Conservation (phyloP, 192 early-diverging fungal genomes). For the Diversispora epigaea region DNA sequence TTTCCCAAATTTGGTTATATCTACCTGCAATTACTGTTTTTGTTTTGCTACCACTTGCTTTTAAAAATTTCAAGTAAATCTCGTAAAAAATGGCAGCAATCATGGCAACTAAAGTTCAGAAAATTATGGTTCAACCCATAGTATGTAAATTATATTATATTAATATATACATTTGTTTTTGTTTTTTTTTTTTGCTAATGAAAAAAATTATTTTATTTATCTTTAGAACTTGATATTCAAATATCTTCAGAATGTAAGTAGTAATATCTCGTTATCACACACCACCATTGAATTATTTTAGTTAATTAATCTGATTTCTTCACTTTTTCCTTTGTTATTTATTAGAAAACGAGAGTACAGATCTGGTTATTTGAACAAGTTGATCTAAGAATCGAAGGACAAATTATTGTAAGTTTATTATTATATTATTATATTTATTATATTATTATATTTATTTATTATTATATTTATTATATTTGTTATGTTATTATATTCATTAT, state of each 20-base stretch:
- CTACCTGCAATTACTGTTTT: too few species aligned
- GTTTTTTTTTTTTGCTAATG: background rate
- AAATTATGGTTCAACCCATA: constrained; percentile 82
- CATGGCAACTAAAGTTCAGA: constrained; percentile 72
- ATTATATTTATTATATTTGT: too few species aligned
- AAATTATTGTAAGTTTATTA: constrained; percentile 72
- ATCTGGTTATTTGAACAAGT: constrained; percentile 95
- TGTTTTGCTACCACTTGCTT: too few species aligned
- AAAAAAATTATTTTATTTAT: background rate
- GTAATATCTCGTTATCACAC: background rate
- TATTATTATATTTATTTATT: background rate
- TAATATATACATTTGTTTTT: background rate
- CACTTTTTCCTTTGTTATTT: constrained; percentile 4
- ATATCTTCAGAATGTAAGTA: constrained; percentile 83
- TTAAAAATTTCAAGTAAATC: too few species aligned
- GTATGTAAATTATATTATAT: constrained; percentile 36
- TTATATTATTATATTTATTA: background rate
- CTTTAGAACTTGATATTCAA: constrained; percentile 92
- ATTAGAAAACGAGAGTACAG: constrained; percentile 81
- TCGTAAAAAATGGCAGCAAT: background rate
- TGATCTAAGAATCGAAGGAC: constrained; percentile 86
- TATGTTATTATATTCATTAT: background rate
- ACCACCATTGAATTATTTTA: background rate
- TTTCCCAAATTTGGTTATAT: too few species aligned
- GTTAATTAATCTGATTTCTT: background rate